Evolutionary conservation across 257 asterid species (phyloP).

Genomic region (Plantago major): DNA sequence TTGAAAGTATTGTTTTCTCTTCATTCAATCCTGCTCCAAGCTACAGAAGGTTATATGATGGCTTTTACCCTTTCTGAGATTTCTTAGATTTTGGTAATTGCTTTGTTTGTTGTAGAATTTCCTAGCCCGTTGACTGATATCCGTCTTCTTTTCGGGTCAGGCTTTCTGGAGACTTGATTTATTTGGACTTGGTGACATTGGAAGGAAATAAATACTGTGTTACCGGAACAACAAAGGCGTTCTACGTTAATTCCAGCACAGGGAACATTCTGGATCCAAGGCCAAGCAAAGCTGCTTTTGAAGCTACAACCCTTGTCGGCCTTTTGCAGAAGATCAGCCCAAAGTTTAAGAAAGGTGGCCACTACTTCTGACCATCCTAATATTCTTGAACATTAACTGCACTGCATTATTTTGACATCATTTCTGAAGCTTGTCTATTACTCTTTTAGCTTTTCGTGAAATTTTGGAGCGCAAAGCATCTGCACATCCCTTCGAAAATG

Average conservation of each 20-base stretch:
- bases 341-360: conserved; percentile 84
- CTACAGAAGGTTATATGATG: conserved; percentile 65
- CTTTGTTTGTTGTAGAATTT: conserved; percentile 9
- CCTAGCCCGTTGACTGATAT: conserved; percentile 21
- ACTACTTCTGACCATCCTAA: conserved; percentile 13
- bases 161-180: conserved; percentile 92
- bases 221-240: conserved; percentile 81
- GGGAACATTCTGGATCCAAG: conserved; percentile 71
- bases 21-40: conserved; percentile 96
- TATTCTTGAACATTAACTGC: conserved; percentile 10
- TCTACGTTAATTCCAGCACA: conserved; percentile 78
- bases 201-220: conserved; percentile 84
- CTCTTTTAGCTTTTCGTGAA: conserved; percentile 73
- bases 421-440: conserved; percentile 18
- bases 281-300: conserved; percentile 55
- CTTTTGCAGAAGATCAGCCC: conserved; percentile 89
- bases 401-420: conserved; percentile 1
- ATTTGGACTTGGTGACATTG: conserved; percentile 79
- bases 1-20: conserved; percentile 82
- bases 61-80: too few species aligned
- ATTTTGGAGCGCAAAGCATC: conserved; percentile 86
- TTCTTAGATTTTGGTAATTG: not conserved
- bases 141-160: conserved; percentile 41
- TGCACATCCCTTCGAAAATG: conserved; percentile 93
- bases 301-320: conserved; percentile 79